phyloP scores from a whole-genome alignment of 2,329 filamentous ascomycete species.

The Pestalotiopsis sp. region DNA sequence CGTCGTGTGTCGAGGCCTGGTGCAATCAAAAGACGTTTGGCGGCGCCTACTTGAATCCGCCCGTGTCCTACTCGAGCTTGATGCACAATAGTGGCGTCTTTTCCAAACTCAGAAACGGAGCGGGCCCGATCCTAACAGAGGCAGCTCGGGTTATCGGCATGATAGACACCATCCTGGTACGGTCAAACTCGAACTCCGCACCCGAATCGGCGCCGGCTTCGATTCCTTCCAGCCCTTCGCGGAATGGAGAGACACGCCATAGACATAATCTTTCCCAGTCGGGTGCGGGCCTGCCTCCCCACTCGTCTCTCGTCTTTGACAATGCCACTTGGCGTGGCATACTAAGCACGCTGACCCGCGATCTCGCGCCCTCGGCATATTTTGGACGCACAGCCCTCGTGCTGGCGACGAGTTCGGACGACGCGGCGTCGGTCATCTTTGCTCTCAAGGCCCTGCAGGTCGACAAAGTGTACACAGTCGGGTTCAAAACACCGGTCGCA shows the following conservation, averaged over 20 bases:
- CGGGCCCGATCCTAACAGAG: slow-evolving; percentile 67
- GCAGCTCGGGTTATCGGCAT: slow-evolving; percentile 79
- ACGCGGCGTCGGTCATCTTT: slow-evolving; percentile 79
- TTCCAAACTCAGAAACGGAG: slow-evolving; percentile 49
- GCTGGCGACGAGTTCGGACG: slow-evolving; percentile 71
- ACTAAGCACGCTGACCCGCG: slow-evolving; percentile 76
- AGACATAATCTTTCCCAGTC: slow-evolving; percentile 9
- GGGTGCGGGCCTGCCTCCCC: slow-evolving; percentile 43
- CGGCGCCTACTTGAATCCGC: slow-evolving; percentile 79
- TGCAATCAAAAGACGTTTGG: slow-evolving; percentile 77
- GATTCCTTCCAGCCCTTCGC: slow-evolving; percentile 50
- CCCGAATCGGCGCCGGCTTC: slow-evolving; percentile 49
- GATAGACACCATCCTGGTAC: slow-evolving; percentile 78
- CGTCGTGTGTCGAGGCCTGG: slow-evolving; percentile 70
- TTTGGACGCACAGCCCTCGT: slow-evolving; percentile 75
- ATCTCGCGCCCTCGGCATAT: slow-evolving; percentile 83
- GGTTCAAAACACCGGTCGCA: slow-evolving; percentile 67
- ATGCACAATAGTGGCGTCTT: slow-evolving; percentile 59
- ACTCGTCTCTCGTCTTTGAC: slow-evolving; percentile 69
- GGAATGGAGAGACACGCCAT: slow-evolving; percentile 31
- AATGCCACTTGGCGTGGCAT: slow-evolving; percentile 89
- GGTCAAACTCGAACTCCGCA: slow-evolving; percentile 45
- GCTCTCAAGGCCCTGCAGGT: slow-evolving; percentile 76
- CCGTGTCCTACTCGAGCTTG: slow-evolving; percentile 63
- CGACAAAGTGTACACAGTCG: slow-evolving; percentile 81